Evolutionary conservation across 176 grass and related monocot genomes (phyloP), one percentile per base, ranked within the genome.

Genomic region (Triticum turgidum): DNA sequence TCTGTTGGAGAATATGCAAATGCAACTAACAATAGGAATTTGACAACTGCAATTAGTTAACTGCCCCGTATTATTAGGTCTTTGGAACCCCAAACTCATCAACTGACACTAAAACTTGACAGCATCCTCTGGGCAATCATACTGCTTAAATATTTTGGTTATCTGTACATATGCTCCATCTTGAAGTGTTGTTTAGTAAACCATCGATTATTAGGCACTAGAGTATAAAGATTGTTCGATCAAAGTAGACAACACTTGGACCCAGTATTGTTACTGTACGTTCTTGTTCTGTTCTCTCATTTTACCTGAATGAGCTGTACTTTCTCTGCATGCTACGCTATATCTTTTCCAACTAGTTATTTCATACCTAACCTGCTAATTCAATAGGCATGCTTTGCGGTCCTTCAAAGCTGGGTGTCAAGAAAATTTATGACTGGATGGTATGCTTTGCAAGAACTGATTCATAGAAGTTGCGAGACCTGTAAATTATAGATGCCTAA

Each of bases 341-440:
- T 3, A 65, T 61, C 45, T 3, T 84, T 67, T 51, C 29, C 24
- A 9, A 37, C 13, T 30, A 47, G 1, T 52, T 70, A 24, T 71
- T 84, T 84, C 5, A 32, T 74, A 56, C 30, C 49, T 89, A 72
- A 86, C 69, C 67, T 76, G 65, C 14, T 84, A 63, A 15, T 92
- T 84, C 58, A 67, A 71, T 61, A 98, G 96, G 96, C 96, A 76
- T 98, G 93, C 80, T 94, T 85, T 54, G 91, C 92, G 73, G 92
- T 98, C 89, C 96, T 98, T 80, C 96, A 98, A 89, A 98, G 96
- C 61, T 98, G 96, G 96, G 91, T 94, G 37, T 98, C 93, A 82
- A 96, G 89, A 81, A 98, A 96, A 73, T 98, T 96, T 87, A 96
- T 98, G 96, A 98, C 93, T 13, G 96, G 96, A 98, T 94, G 92